phyloP scores from a whole-genome alignment of 2,329 filamentous ascomycete species.

The Hypoxylon rubiginosum region DNA sequence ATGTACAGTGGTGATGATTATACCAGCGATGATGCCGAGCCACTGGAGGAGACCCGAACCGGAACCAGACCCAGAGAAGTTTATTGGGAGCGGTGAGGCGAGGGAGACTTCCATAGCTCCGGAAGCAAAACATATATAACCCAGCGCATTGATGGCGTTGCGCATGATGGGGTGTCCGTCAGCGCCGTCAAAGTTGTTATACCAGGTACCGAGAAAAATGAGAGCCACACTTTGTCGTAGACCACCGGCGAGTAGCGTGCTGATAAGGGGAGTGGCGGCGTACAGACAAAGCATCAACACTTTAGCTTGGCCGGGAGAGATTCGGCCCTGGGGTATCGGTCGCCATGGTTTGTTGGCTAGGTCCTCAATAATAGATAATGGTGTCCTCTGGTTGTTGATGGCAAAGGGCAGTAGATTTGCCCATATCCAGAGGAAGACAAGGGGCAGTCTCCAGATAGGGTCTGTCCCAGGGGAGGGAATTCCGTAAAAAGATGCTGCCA shows the following conservation, averaged over 20 bases:
- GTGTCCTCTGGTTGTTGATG: conserved; percentile 50
- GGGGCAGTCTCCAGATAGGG: conserved; percentile 15
- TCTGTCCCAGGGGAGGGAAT: background rate
- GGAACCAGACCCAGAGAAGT: background rate
- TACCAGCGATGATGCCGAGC: background rate
- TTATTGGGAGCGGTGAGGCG: background rate
- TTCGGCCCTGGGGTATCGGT: conserved; percentile 45
- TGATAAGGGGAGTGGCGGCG: conserved; percentile 12
- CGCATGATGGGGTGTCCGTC: conserved; percentile 36
- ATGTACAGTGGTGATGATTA: background rate
- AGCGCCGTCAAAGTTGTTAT: conserved; percentile 51
- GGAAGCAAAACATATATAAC: conserved; percentile 14
- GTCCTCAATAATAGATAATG: conserved; percentile 48
- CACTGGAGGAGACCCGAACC: background rate
- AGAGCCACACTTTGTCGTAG: conserved; percentile 19
- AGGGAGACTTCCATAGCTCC: conserved; percentile 24
- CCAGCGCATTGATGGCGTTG: conserved; percentile 24
- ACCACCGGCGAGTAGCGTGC: conserved; percentile 38
- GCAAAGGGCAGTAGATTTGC: conserved; percentile 49
- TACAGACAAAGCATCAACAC: conserved; percentile 36
- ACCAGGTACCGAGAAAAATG: conserved; percentile 31
- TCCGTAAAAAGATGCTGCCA: background rate
- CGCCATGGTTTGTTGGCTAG: conserved; percentile 52
- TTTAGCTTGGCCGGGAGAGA: conserved; percentile 39
- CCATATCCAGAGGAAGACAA: conserved; percentile 47